Percentiles rank a stretch among this genome's conserved stretches.
Evolutionary conservation across 306 rosid genomes (phyloP).

Genomic region (Pueraria montana): DNA sequence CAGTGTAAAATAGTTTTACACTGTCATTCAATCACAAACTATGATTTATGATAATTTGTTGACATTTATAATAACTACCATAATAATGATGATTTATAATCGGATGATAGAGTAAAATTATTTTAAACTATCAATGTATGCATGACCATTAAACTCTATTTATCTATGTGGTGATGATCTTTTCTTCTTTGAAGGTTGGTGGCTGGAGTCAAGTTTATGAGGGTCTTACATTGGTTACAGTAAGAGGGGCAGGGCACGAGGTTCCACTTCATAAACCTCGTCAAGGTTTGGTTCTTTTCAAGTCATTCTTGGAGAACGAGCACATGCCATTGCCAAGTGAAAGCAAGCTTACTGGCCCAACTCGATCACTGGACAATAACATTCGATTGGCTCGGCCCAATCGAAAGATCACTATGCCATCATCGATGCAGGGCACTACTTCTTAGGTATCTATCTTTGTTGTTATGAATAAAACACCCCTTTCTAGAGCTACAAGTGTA

Average conservation of each 20-base stretch:
- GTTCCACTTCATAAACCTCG: background rate
- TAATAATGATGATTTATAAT: too few relatives aligned
- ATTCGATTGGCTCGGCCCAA: background rate
- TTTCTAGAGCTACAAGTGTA: background rate
- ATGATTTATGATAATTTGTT: too few relatives aligned
- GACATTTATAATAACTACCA: too few relatives aligned
- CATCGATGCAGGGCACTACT: background rate
- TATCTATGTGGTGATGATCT: background rate
- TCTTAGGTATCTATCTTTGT: background rate
- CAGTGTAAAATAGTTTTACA: too few relatives aligned
- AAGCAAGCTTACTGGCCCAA: background rate
- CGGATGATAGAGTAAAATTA: too few relatives aligned
- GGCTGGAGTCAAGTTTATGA: background rate
- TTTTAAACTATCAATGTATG: too few relatives aligned
- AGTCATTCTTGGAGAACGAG: background rate
- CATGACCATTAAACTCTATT: background rate
- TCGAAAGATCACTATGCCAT: background rate
- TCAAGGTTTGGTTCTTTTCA: background rate
- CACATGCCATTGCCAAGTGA: background rate
- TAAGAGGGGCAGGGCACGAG: slow-evolving; percentile 5
- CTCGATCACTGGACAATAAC: background rate
- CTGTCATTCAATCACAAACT: too few relatives aligned
- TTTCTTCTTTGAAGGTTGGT: background rate
- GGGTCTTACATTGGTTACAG: background rate
- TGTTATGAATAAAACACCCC: background rate